Evolutionary conservation across 1,284 basidiomycete species (phyloP), one percentile per base, ranked within the genome.

Genomic region (Ustilago nuda): DNA sequence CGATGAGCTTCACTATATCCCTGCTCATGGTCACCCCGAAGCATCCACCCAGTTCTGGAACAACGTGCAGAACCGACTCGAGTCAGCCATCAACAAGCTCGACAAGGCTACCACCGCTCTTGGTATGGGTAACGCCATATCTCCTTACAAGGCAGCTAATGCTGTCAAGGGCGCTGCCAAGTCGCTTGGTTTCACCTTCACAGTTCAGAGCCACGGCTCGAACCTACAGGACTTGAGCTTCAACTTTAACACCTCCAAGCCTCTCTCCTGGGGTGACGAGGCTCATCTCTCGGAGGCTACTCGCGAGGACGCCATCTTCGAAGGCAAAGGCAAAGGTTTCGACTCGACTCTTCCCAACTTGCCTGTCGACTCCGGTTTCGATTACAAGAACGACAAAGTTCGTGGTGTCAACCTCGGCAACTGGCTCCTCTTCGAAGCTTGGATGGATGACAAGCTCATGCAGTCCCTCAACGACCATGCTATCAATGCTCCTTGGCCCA

Each of bases 391-490:
- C 43, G 35, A 76, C 6, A 81, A 80, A 67, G 78, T 83, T 27
- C 81, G 82, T 36, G 83, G 83, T 53, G 83, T 85, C 63, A 81
- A 84, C 66, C 41, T 85, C 23, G 83, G 82, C 45, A 82, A 82
- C 61, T 85, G 83, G 83, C 78, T 85, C 36, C 76, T 84, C 39
- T 73, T 78, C 37, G 83, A 85, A 62, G 72, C 72, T 15, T 85
- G 78, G 62, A 84, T 85, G 66, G 82, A 83, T 41, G 72, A 68
- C 57, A 56, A 74, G 15, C 96, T 95, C 50, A 66, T 82, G 66
- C 39, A 78, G 39, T 55, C 72, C 30, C 70, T 77, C 55, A 82
- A 84, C 65, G 56, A 76, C 56, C 76, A 83, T 55, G 82, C 75
- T 53, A 72, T 79, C 71, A 82, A 82, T 58, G 77, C 79, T 0